A percentile compares a stretch with the other conserved stretches of the same genome.
Conservation (phyloP, 2,329 filamentous ascomycete species). For the Thermomyces lanuginosus region DNA sequence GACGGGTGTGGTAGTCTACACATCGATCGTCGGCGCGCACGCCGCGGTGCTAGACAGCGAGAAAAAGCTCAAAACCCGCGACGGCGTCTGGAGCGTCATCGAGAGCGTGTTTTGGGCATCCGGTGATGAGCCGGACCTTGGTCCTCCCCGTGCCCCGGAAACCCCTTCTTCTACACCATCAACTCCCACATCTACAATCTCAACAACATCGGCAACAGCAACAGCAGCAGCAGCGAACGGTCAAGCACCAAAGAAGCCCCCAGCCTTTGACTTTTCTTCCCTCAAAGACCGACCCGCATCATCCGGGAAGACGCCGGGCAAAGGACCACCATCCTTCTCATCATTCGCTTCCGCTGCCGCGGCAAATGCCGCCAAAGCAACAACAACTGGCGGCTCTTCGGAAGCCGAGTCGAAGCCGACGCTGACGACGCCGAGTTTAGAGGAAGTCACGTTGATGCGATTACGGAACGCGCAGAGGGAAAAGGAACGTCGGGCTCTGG, state of each 20-base stretch:
- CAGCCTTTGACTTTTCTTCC: constrained; percentile 20
- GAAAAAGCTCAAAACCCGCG: constrained; percentile 15
- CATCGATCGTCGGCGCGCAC: constrained; percentile 41
- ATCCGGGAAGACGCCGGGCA: constrained; percentile 11
- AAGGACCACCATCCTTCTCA: constrained; percentile 23
- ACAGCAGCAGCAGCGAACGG: constrained; percentile 11
- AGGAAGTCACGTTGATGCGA: constrained; percentile 38
- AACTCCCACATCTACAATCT: constrained; percentile 1
- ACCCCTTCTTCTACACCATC: constrained; percentile 8
- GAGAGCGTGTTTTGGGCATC: constrained; percentile 41
- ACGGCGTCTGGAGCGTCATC: constrained; percentile 32
- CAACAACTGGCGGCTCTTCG: constrained; percentile 13
- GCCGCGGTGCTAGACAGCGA: constrained; percentile 38
- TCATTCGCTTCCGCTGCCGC: constrained; percentile 27
- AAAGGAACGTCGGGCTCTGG: constrained; percentile 36
- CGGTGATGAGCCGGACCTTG: constrained; percentile 36
- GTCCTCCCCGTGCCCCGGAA: not conserved
- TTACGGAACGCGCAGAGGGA: constrained; percentile 40
- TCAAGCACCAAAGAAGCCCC: constrained; percentile 6
- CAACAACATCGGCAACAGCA: constrained; percentile 12
- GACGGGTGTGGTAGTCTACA: constrained; percentile 40
- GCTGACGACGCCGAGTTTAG: constrained; percentile 22
- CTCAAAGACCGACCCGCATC: constrained; percentile 11
- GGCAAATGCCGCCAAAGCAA: constrained; percentile 15
- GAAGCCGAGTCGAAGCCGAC: constrained; percentile 8